Percentiles rank a stretch among this genome's conserved stretches.
Conservation (phyloP, 805 yeast species). For the Komagataella pseudopastoris region DNA sequence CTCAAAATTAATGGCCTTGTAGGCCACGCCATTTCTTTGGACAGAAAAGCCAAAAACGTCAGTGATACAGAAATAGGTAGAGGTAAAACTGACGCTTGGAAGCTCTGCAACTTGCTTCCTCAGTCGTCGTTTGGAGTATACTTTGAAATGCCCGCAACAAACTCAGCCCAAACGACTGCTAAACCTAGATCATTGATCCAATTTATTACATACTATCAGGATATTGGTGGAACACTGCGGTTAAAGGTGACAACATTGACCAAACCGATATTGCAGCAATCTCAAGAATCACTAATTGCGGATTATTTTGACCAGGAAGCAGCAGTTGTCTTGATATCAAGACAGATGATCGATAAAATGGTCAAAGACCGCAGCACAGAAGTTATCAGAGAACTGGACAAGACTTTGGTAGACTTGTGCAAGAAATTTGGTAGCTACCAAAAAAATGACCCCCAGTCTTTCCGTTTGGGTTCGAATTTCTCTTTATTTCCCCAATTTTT, state of each 20-base stretch:
- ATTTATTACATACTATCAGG: slow-evolving; percentile 48
- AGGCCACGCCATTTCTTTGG: slow-evolving; percentile 46
- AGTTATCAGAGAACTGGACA: slow-evolving; percentile 38
- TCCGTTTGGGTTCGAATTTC: slow-evolving; percentile 33
- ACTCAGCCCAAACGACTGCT: slow-evolving; percentile 14
- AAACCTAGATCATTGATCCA: slow-evolving; percentile 28
- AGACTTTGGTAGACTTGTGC: slow-evolving; percentile 30
- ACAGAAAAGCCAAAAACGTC: slow-evolving; percentile 17
- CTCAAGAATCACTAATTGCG: slow-evolving; percentile 26
- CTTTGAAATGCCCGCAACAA: slow-evolving; percentile 30
- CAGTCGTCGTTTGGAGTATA: slow-evolving; percentile 47
- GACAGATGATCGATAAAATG: slow-evolving; percentile 34
- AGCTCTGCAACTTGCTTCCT: slow-evolving; percentile 37
- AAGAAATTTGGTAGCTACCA: slow-evolving; percentile 32
- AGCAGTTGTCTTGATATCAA: slow-evolving; percentile 46
- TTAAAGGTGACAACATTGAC: slow-evolving; percentile 48
- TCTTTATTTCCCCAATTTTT: slow-evolving; percentile 53
- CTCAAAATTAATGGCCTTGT: slow-evolving; percentile 44
- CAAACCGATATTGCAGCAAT: slow-evolving; percentile 25
- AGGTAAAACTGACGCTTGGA: slow-evolving; percentile 46
- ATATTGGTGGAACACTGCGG: slow-evolving; percentile 41
- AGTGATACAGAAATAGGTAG: slow-evolving; percentile 28
- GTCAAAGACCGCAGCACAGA: slow-evolving; percentile 21
- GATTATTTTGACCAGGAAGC: slow-evolving; percentile 56
- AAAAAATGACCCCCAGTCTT: slow-evolving; percentile 31